Base-by-base conservation (phyloP, 768 basidiomycete species). In the Obba rivulosa region DNA sequence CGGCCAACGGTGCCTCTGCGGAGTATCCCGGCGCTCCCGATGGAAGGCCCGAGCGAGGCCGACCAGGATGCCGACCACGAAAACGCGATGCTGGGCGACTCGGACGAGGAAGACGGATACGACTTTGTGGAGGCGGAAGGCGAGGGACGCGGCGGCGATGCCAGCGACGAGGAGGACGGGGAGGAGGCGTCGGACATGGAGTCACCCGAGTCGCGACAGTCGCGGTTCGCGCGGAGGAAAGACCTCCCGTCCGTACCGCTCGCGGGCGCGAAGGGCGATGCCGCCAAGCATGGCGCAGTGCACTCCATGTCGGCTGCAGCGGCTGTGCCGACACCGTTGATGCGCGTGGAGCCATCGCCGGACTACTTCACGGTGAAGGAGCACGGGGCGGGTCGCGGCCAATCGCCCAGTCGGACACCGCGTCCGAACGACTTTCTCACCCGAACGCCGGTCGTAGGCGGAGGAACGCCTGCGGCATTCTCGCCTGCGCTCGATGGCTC, bases 1-100 rank as follows among this genome's bases (percentile, higher is more conserved):
- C 55, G 57, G 34, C 59, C 63, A 43, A 51, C 35, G 16, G 58
- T 57, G 11, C 69, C 74, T 11, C 61, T 81, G 53, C 67, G 71
- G 40, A 77, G 68, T 50, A 77, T 83, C 67, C 83, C 83, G 25
- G 79, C 75, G 22, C 59, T 82, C 41, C 69, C 71, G 16, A 67
- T 71, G 57, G 59, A 67, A 23, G 72, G 73, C 24, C 66, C 67
- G 4, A 68, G 71, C 20, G 67, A 66, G 24, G 63, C 66, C 2
- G 70, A 54, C 10, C 53, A 49, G 13, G 58, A 58, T 2, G 61
- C 53, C 16, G 57, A 58, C 22, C 60, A 64, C 34, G 59, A 60
- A 20, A 57, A 63, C 17, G 65, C 56, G 3, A 64, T 52, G 9
- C 54, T 66, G 11, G 62, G 57, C 10, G 59, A 57, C 21, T 69